Conservation (phyloP, 306 rosid species). For the Vicia sativa region DNA sequence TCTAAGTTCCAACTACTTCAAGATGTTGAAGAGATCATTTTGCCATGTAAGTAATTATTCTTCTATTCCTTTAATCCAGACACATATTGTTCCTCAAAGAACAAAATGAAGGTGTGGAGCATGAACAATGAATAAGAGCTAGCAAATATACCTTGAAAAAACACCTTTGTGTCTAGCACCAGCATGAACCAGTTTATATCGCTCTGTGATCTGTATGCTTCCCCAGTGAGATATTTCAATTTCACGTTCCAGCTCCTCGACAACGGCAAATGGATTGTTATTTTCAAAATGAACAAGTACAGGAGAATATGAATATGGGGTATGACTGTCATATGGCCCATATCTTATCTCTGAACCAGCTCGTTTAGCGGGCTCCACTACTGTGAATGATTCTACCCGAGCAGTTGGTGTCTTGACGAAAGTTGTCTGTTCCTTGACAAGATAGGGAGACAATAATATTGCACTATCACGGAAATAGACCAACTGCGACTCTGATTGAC, state of each 20-base stretch:
- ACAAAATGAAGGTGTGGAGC: constrained; percentile 15
- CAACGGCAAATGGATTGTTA: constrained; percentile 82
- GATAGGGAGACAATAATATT: constrained; percentile 78
- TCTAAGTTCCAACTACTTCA: constrained; percentile 14
- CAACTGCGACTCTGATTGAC: constrained; percentile 90
- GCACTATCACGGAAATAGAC: constrained; percentile 92
- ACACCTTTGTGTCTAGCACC: constrained; percentile 97
- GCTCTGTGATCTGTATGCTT: constrained; percentile 81
- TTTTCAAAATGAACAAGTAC: constrained; percentile 90
- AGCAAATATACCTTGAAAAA: constrained; percentile 75
- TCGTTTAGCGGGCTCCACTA: constrained; percentile 71
- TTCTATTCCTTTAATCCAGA: neutral
- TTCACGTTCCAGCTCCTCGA: constrained; percentile 98
- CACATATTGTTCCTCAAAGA: constrained; percentile 5
- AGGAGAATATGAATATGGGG: constrained; percentile 84
- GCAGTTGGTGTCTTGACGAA: constrained; percentile 79
- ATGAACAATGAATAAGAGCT: constrained; percentile 11
- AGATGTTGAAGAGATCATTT: constrained; percentile 25
- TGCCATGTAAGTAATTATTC: neutral
- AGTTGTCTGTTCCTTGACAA: constrained; percentile 80
- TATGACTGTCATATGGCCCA: constrained; percentile 71
- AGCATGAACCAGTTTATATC: constrained; percentile 71
- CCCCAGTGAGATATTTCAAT: constrained; percentile 99
- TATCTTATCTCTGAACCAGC: constrained; percentile 77
- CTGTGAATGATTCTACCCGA: constrained; percentile 83